Evolutionary conservation across 306 rosid genomes (phyloP).

Genomic region (Sicyos baderoa): DNA sequence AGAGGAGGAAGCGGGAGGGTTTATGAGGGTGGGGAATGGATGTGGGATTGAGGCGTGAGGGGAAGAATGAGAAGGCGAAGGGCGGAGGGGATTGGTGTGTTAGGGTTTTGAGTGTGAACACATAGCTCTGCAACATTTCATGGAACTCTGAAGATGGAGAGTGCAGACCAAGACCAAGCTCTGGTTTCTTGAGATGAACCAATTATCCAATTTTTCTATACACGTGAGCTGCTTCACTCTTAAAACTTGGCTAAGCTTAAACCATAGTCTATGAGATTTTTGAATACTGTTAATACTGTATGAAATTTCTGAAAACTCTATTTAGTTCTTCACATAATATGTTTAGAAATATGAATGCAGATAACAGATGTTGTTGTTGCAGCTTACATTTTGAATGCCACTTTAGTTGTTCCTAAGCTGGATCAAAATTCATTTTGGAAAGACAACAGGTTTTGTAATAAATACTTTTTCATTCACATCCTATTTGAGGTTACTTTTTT

Average conservation of each 20-base stretch:
- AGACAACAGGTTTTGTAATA: slow-evolving; percentile 56
- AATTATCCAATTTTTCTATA: neutral
- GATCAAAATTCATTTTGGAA: slow-evolving; percentile 87
- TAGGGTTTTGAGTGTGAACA: slow-evolving; percentile 27
- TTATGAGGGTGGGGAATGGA: slow-evolving; percentile 17
- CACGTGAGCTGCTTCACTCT: too few species aligned
- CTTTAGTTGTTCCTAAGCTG: slow-evolving; percentile 81
- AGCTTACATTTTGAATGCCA: slow-evolving; percentile 80
- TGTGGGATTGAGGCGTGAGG: slow-evolving; percentile 32
- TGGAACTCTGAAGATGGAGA: neutral
- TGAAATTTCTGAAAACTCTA: too few species aligned
- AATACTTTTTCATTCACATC: neutral
- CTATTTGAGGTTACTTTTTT: neutral
- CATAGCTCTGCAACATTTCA: slow-evolving; percentile 19
- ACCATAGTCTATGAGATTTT: too few species aligned
- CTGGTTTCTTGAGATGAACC: neutral
- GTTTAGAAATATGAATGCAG: slow-evolving; percentile 39
- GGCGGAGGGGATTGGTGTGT: slow-evolving; percentile 27
- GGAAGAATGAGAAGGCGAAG: slow-evolving; percentile 26
- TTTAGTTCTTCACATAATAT: slow-evolving; percentile 11
- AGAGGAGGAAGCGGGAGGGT: slow-evolving; percentile 32
- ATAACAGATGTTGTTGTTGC: slow-evolving; percentile 87
- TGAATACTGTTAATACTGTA: too few species aligned
- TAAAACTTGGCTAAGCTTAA: too few species aligned
- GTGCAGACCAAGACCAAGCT: neutral